Base-by-base conservation (phyloP, 495 filamentous ascomycete species). In the Aspergillus panamensis region DNA sequence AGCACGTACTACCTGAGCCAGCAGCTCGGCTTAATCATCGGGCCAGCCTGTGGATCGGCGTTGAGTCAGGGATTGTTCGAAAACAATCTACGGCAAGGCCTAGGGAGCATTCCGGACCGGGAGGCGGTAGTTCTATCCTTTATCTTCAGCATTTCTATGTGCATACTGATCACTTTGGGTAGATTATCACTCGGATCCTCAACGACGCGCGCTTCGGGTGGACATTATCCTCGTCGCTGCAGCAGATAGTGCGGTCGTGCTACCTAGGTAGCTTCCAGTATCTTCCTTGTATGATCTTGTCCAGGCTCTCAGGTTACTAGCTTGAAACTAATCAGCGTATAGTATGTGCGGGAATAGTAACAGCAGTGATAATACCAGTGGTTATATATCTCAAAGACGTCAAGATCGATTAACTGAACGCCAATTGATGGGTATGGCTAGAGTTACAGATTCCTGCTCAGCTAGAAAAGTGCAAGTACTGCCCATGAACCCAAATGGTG, bases 1-100 rank as follows among this genome's bases (percentile, higher is more conserved):
- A 61, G 67, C 20, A 58, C 69, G 25, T 74, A 70, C 48, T 76
- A 62, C 43, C 59, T 74, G 19, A 64, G 63, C 47, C 70, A 74
- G 54, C 70, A 76, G 56, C 53, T 76, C 14, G 73, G 72, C 0
- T 59, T 69, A 13, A 66, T 73, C 9, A 52, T 74, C 4, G 72
- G 73, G 2, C 68, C 63, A 3, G 59, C 67, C 1, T 39, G 44
- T 33, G 64, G 45, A 9, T 53, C 63, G 4, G 62, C 62, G n/a
- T n/a, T 74, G n/a, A 53, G 69, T 13, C 63, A 65, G 45, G 45
- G 31, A 12, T 9, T 61, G 9, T 73, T 75, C 55, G 40, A 51
- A 29, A 19, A 37, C 8, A 59, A 53, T 9, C 37, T 71, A n/a
- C 19, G 49, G 35, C 20, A 51, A 19, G 53, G 20, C 13, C 40